Percentiles rank a stretch among this genome's conserved stretches.
These are phyloP conservation scores for Platismatia glauca DNA, from an alignment of 495 filamentous ascomycete species.

Conservation along the genomic window DNA sequence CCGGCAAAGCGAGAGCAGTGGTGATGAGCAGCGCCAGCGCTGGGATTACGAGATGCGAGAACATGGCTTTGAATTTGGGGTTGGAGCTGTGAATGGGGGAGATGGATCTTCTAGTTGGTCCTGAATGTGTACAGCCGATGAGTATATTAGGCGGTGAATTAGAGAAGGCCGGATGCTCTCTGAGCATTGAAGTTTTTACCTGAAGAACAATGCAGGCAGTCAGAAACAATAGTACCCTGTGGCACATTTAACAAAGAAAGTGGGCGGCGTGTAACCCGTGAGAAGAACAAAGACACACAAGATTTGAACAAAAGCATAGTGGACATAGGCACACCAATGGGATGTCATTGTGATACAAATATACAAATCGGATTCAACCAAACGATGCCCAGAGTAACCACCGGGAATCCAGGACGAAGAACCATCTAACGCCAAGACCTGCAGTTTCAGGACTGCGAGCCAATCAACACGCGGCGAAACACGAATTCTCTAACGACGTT, in stretches of 20 bases:
- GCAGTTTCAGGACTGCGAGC: background rate
- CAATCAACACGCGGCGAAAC: background rate
- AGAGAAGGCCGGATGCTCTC: background rate
- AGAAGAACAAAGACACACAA: background rate
- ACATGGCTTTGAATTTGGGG: background rate
- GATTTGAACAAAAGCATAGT: background rate
- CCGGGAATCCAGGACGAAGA: background rate
- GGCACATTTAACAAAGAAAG: background rate
- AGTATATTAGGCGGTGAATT: background rate
- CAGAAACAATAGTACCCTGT: background rate
- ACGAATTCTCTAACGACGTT: background rate
- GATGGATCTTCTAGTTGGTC: background rate
- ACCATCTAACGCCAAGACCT: background rate
- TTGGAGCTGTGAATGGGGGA: background rate
- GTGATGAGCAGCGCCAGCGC: conserved; percentile 18
- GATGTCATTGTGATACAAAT: background rate
- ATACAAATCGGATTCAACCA: background rate
- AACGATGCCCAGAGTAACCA: background rate
- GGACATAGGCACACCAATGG: background rate
- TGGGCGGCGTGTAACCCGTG: background rate
- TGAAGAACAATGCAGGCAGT: background rate
- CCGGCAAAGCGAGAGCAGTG: background rate
- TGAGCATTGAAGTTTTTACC: background rate
- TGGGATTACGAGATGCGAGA: background rate
- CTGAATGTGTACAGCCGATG: background rate